Percentiles rank a stretch among this genome's conserved stretches.
phyloP scores from a whole-genome alignment of 2,329 filamentous ascomycete species.

The Canariomyces notabilis region DNA sequence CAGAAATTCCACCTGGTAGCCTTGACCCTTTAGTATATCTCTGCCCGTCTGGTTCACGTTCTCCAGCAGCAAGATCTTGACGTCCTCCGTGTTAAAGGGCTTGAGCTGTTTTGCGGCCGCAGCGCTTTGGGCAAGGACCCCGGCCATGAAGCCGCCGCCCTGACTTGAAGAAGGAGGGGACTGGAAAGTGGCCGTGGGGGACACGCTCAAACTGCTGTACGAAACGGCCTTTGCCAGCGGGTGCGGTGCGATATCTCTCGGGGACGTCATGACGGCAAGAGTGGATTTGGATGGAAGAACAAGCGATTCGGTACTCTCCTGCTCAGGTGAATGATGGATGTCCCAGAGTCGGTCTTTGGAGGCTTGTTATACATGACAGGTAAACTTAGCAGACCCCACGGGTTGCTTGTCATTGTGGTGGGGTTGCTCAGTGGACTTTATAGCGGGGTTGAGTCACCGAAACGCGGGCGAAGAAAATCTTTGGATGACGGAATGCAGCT shows the following conservation, averaged over 20 bases:
- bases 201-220: conserved; percentile 58
- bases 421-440: conserved; percentile 15
- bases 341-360: conserved; percentile 8
- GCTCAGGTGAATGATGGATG: background rate
- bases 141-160: conserved; percentile 38
- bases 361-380: conserved; percentile 7
- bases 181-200: conserved; percentile 69
- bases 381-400: conserved; percentile 11
- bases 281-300: background rate
- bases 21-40: conserved; percentile 76
- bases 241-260: conserved; percentile 39
- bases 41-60: conserved; percentile 91
- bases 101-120: conserved; percentile 70
- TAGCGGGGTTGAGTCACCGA: conserved; percentile 25
- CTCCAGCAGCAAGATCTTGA: conserved; percentile 92
- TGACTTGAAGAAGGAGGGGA: conserved; percentile 58
- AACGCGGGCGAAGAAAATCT: conserved; percentile 15
- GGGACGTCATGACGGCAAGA: conserved; percentile 22
- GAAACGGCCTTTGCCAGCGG: conserved; percentile 41
- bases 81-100: conserved; percentile 91
- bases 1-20: conserved; percentile 90
- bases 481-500: conserved; percentile 22
- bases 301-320: background rate
- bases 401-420: conserved; percentile 16
- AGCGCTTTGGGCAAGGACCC: conserved; percentile 37